Evolutionary conservation across 2,329 filamentous ascomycete species (phyloP), one percentile per base, ranked within the genome.

Genomic region (Periconia sp.): DNA sequence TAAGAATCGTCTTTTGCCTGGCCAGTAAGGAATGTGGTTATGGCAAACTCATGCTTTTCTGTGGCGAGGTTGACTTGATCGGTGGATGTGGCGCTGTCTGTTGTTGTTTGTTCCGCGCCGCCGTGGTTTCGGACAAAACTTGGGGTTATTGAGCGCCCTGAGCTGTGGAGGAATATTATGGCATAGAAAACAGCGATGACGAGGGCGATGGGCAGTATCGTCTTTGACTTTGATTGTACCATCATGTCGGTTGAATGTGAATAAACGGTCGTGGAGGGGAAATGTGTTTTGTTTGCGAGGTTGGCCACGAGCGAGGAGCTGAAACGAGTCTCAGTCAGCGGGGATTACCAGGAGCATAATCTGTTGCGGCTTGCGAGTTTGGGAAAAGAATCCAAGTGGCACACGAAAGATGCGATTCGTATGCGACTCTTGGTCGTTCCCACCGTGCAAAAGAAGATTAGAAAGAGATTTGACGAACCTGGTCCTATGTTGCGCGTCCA

Each of bases 11-110:
- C 52, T 20, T 33, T 57, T 20, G 45, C 57, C 51, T 66, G 64
- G 20, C 69, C 66, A 37, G 71, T 69, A 10, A 77, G 68, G 54
- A 77, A 76, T 9, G 75, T 77, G 11, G 72, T 74, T 43, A 74
- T 70, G 5, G 73, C 73, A 41, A 54, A 61, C 19, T 53, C 41
- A 17, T 60, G 57, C 2, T 33, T n/a, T 7, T 31, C 45, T 17
- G 50, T 51, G 9, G 56, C 20, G 9, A 33, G 27, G 9, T 10
- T n/a, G 23, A 45, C 43, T 17, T 33, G 23, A n/a, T 45, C 31
- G n/a, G 43, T 15, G 1, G 23, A 23, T 11, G 27, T 30, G 6
- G n/a, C 27, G 43, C 27, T 45, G 27, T 45, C 43, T 31, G 23
- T 27, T 31, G 23, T 27, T 27, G 3, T 27, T 27, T 27, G 23